Evolutionary conservation across 345 rosid genomes (phyloP).

Genomic region (Excoecaria cochinchinensis): DNA sequence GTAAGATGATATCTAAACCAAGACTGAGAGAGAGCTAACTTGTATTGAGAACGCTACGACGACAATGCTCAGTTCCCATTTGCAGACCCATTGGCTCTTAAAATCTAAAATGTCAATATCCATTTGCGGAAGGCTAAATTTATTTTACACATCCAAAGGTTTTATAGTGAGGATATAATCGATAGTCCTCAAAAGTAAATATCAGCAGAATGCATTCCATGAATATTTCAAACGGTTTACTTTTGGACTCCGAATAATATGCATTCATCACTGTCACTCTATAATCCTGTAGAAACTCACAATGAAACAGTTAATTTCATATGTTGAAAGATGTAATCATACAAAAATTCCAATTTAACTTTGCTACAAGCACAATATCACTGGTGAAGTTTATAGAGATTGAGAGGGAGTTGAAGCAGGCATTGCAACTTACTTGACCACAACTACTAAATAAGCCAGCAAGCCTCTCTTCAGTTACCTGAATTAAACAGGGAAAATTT

Average conservation of each 20-base stretch:
- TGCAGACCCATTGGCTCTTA: too few species aligned
- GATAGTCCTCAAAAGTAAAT: neutral
- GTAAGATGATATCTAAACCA: too few species aligned
- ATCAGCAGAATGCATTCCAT: neutral
- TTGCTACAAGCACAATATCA: neutral
- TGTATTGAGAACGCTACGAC: too few species aligned
- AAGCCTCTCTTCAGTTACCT: slow-evolving; percentile 90
- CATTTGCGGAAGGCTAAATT: neutral
- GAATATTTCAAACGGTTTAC: neutral
- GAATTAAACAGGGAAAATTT: slow-evolving; percentile 13
- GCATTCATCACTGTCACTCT: neutral
- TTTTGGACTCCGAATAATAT: neutral
- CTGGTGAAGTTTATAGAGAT: neutral
- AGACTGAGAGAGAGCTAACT: too few species aligned
- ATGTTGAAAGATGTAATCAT: neutral
- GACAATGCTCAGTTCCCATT: too few species aligned
- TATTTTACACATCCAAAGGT: too few species aligned
- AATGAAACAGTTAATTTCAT: neutral
- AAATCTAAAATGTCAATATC: too few species aligned
- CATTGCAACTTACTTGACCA: slow-evolving; percentile 63
- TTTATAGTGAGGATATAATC: neutral
- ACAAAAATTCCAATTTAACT: too few species aligned
- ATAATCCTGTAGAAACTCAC: neutral
- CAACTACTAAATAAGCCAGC: slow-evolving; percentile 74
- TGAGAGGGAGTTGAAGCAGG: slow-evolving; percentile 4